Evolutionary conservation across 2,329 filamentous ascomycete genomes (phyloP).

Genomic region (Biscogniauxia marginata): DNA sequence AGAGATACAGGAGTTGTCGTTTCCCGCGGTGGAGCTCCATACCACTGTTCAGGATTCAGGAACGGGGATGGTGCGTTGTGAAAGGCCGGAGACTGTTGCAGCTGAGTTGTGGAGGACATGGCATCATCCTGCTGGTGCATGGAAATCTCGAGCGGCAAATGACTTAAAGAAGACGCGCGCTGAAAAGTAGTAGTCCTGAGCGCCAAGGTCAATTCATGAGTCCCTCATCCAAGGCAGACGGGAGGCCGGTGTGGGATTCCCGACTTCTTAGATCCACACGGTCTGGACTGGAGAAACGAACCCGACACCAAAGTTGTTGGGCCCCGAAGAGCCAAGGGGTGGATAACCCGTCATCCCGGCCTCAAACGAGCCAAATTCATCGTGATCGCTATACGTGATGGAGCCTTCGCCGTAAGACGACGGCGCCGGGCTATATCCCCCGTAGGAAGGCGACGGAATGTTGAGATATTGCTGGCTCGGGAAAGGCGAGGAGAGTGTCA

Average conservation of each 20-base stretch:
- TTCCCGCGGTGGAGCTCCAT: conserved; percentile 39
- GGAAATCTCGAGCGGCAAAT: conserved; percentile 44
- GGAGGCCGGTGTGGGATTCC: conserved; percentile 39
- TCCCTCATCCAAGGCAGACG: conserved; percentile 37
- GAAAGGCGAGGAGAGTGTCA: conserved; percentile 57
- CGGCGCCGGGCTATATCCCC: conserved; percentile 60
- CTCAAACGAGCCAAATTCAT: conserved; percentile 54
- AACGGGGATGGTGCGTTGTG: conserved; percentile 45
- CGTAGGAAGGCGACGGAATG: conserved; percentile 62
- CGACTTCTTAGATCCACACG: conserved; percentile 56
- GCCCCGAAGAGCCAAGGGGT: conserved; percentile 42
- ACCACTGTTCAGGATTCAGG: conserved; percentile 42
- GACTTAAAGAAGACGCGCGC: conserved; percentile 39
- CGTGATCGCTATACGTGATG: conserved; percentile 60
- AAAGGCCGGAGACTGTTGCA: conserved; percentile 38
- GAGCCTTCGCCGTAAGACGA: conserved; percentile 63
- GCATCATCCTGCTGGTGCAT: conserved; percentile 23
- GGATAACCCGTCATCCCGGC: conserved; percentile 44
- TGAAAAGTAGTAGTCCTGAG: conserved; percentile 45
- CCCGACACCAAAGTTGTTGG: conserved; percentile 52
- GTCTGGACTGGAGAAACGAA: conserved; percentile 63
- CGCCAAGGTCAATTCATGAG: conserved; percentile 54
- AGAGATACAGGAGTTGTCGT: conserved; percentile 35
- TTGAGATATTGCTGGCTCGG: conserved; percentile 57
- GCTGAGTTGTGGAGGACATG: conserved; percentile 18